A percentile compares a stretch with the other conserved stretches of the same genome.
phyloP scores from a whole-genome alignment of 768 basidiomycete genomes.

The Panaeolus papilionaceus region DNA sequence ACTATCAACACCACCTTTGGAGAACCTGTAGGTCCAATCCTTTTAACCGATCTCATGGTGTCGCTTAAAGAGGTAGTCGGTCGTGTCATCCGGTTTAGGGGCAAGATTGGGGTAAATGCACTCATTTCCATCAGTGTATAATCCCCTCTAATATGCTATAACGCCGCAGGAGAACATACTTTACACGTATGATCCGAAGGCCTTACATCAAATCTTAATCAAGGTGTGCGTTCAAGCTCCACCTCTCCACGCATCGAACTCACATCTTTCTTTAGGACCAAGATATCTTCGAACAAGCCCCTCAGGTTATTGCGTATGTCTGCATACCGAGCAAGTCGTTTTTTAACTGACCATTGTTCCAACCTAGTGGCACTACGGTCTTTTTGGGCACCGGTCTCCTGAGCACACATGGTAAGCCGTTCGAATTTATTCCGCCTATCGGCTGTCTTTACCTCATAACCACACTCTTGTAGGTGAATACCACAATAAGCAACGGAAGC shows the following conservation, averaged over 20 bases:
- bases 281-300: conserved; percentile 36
- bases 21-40: conserved; percentile 34
- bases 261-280: conserved; percentile 32
- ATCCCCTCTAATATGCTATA: too few species aligned
- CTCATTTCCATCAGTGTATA: not conserved
- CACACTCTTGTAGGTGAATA: conserved; percentile 38
- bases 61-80: not conserved
- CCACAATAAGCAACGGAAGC: conserved; percentile 48
- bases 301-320: conserved; percentile 30
- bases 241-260: too few species aligned
- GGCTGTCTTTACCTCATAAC: not conserved
- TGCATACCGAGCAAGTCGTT: not conserved
- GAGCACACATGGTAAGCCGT: conserved; percentile 29
- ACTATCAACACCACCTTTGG: conserved; percentile 41
- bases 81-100: not conserved
- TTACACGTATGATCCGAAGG: conserved; percentile 51
- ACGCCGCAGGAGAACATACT: conserved; percentile 36
- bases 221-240: conserved; percentile 31
- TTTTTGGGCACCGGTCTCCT: conserved; percentile 37
- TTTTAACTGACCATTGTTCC: conserved; percentile 10
- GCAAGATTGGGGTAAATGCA: not conserved
- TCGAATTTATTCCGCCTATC: not conserved
- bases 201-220: conserved; percentile 50
- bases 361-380: conserved; percentile 12
- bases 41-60: not conserved